phyloP scores from a whole-genome alignment of 495 filamentous ascomycete genomes.

The Neurospora sp. region DNA sequence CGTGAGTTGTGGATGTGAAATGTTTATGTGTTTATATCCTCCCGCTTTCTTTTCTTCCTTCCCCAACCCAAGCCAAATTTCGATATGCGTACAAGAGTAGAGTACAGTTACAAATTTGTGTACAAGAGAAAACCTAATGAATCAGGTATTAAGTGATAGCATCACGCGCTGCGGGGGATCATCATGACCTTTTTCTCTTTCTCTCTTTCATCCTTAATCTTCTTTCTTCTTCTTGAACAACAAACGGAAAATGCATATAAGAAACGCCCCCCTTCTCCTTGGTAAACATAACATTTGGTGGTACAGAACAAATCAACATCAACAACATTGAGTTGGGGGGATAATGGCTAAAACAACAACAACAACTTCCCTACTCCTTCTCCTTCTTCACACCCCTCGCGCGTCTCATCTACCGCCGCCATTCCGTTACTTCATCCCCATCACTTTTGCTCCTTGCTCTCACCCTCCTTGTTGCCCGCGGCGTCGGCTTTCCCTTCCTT shows the following conservation, averaged over 20 bases:
- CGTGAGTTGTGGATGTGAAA: neutral
- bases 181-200: neutral
- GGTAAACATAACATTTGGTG: neutral
- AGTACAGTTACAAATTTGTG: conserved; percentile 2
- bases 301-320: neutral
- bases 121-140: neutral
- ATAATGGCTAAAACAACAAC: neutral
- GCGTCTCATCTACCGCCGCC: neutral
- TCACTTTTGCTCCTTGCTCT: conserved; percentile 2
- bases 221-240: neutral
- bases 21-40: neutral
- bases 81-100: neutral
- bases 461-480: conserved; percentile 1
- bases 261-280: neutral
- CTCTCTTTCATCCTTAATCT: neutral
- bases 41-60: neutral
- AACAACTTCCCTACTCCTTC: neutral
- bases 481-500: conserved; percentile 7
- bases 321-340: neutral
- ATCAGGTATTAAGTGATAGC: neutral
- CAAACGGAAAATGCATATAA: neutral
- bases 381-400: neutral
- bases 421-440: neutral
- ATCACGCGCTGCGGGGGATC: neutral
- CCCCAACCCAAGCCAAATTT: neutral